Evolutionary conservation across 345 rosid species (phyloP).

Genomic region (Citropsis articulata): DNA sequence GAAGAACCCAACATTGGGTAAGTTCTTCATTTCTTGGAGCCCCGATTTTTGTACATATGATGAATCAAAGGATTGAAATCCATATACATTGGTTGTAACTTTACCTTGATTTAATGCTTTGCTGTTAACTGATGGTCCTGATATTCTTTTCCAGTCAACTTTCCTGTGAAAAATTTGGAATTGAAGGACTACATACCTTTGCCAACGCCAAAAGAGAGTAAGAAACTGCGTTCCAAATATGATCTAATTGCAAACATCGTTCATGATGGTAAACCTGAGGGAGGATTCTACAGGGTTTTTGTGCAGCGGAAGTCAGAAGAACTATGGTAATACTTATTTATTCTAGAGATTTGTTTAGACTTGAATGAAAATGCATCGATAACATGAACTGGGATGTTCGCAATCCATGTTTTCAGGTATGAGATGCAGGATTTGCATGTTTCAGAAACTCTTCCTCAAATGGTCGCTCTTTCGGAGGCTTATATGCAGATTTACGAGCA

Average conservation of each 20-base stretch:
- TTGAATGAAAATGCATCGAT: neutral
- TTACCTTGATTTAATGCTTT: neutral
- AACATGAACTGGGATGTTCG: neutral
- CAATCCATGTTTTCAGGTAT: slow-evolving; percentile 54
- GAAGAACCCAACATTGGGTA: slow-evolving; percentile 94
- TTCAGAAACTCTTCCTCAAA: slow-evolving; percentile 94
- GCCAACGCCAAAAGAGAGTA: slow-evolving; percentile 57
- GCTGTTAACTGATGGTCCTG: neutral
- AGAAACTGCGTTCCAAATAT: slow-evolving; percentile 66
- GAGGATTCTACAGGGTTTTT: slow-evolving; percentile 86
- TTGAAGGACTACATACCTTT: slow-evolving; percentile 92
- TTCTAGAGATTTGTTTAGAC: neutral
- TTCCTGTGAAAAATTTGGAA: slow-evolving; percentile 92
- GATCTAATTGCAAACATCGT: slow-evolving; percentile 93
- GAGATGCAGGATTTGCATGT: slow-evolving; percentile 99
- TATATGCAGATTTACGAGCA: slow-evolving; percentile 98
- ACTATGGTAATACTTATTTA: slow-evolving; percentile 54
- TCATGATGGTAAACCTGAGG: slow-evolving; percentile 96
- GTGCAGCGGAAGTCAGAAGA: slow-evolving; percentile 98
- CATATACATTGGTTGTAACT: neutral
- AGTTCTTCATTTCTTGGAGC: slow-evolving; percentile 18
- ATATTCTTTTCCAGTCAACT: slow-evolving; percentile 64
- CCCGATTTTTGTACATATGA: neutral
- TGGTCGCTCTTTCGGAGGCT: slow-evolving; percentile 96
- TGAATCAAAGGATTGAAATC: neutral